These are phyloP conservation scores for Sclerotinia nivalis DNA, from an alignment of 2,329 filamentous ascomycete genomes.

Conservation along the genomic window DNA sequence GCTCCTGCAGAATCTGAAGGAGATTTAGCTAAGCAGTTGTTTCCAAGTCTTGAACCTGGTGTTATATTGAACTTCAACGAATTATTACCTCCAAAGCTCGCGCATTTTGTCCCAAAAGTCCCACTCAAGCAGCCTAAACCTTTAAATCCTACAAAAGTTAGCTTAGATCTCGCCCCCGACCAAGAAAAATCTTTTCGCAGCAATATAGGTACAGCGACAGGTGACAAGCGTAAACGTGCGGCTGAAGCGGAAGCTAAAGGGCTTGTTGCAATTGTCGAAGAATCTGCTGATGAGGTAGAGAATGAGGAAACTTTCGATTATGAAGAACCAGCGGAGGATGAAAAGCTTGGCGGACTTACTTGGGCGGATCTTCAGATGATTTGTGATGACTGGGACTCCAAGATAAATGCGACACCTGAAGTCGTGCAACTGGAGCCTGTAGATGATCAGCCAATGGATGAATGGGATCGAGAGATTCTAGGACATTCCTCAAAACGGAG, in stretches of 20 bases:
- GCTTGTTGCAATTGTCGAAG: slow-evolving; percentile 48
- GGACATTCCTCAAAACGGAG: slow-evolving; percentile 62
- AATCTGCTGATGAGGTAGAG: slow-evolving; percentile 43
- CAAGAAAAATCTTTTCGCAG: slow-evolving; percentile 78
- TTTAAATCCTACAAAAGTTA: slow-evolving; percentile 83
- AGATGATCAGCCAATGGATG: slow-evolving; percentile 53
- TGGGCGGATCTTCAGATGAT: slow-evolving; percentile 81
- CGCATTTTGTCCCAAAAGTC: slow-evolving; percentile 75
- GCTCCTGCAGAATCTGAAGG: slow-evolving; percentile 70
- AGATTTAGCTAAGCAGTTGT: slow-evolving; percentile 76
- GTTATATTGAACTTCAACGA: slow-evolving; percentile 77
- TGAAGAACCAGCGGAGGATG: slow-evolving; percentile 53
- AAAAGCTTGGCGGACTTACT: slow-evolving; percentile 72
- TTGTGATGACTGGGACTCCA: slow-evolving; percentile 80
- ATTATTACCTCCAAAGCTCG: slow-evolving; percentile 77
- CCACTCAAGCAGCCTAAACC: slow-evolving; percentile 78
- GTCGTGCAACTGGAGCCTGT: slow-evolving; percentile 34
- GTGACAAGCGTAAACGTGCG: slow-evolving; percentile 56
- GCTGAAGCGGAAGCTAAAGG: slow-evolving; percentile 53
- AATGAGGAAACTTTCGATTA: slow-evolving; percentile 54
- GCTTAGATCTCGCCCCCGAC: slow-evolving; percentile 80
- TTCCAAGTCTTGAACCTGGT: slow-evolving; percentile 76
- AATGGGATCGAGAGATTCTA: slow-evolving; percentile 63
- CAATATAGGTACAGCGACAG: slow-evolving; percentile 61
- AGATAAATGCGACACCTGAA: slow-evolving; percentile 48